Base-by-base conservation (phyloP, 495 filamentous ascomycete species). In the Podospora fimiseda region DNA sequence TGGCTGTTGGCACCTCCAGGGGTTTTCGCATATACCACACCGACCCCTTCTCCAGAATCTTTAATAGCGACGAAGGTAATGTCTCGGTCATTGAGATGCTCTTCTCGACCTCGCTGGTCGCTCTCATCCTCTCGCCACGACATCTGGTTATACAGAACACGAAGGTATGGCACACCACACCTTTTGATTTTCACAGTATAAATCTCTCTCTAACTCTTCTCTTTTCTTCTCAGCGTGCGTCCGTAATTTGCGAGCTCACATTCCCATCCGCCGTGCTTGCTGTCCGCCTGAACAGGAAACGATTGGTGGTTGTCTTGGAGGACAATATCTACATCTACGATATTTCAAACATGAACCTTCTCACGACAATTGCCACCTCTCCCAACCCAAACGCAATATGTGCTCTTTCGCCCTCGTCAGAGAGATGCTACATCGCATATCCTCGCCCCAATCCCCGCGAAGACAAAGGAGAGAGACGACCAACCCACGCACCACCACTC, bases 241-340 rank as follows among this genome's bases (percentile, higher is more conserved):
- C 93, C 36, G 90, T 92, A 57, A 97, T 98, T 69, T 97, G 94
- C 82, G 93, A 98, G 68, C 85, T 98, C 60, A 98, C 90, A 15
- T 98, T 96, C 63, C 93, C 92, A 1, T 92, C 90, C 19, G 89
- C 89, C 8, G 88, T 98, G 13, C 79, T 98, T 13, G 89, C 93
- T 14, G 89, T 97, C 23, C 84, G 90, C 60, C 73, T 98, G 60
- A 97, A 97, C 66, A 83, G 94, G 37, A 97, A 96, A 68, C 81
- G 93, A 16, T 81, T 98, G 11, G 89, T 90, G 23, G 90, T 97
- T 9, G 84, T 97, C 2, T 75, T 97, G 37, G 93, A 97, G 64
- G 88, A 95, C 52, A 85, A 95, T 64, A 95, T 97, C 55, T 98
- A 96, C 69, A 77, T 98, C 30, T 98, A 98, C 70, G 93, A 97